Evolutionary conservation across 148 eudicot genomes (phyloP).

Genomic region (Chenopodium formosanum): DNA sequence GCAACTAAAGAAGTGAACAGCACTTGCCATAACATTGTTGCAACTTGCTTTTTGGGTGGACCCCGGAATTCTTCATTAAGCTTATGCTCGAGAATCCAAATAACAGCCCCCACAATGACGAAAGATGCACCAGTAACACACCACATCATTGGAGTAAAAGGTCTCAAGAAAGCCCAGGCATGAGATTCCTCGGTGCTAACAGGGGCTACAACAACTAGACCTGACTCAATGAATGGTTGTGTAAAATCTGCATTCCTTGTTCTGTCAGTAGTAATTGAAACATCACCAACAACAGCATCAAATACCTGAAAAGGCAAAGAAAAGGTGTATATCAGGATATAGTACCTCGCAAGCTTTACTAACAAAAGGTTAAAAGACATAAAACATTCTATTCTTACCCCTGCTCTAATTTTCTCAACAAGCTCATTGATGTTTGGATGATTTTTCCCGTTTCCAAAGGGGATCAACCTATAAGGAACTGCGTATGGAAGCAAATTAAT

Average conservation of each 20-base stretch:
- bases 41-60: constrained; percentile 55
- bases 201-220: constrained; percentile 65
- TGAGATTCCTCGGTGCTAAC: constrained; percentile 35
- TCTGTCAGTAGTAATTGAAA: constrained; percentile 59
- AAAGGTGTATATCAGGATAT: neutral
- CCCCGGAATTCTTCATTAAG: constrained; percentile 73
- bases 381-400: constrained; percentile 45
- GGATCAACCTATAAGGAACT: constrained; percentile 57
- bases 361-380: neutral
- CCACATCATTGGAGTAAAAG: constrained; percentile 66
- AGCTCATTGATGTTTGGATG: constrained; percentile 64
- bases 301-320: constrained; percentile 33
- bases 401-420: constrained; percentile 38
- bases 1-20: neutral
- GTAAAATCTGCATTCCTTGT: constrained; percentile 61
- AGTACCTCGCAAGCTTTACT: neutral
- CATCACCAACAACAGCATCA: constrained; percentile 68
- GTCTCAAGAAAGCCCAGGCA: constrained; percentile 65
- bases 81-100: constrained; percentile 73
- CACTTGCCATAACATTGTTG: constrained; percentile 58
- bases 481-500: constrained; percentile 67
- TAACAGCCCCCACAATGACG: constrained; percentile 52
- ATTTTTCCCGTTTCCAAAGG: constrained; percentile 51
- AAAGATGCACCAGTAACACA: constrained; percentile 44
- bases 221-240: constrained; percentile 63